Percentiles rank a stretch among this genome's conserved stretches.
Conservation (phyloP, 306 rosid genomes). For the Cucumis hystrix region DNA sequence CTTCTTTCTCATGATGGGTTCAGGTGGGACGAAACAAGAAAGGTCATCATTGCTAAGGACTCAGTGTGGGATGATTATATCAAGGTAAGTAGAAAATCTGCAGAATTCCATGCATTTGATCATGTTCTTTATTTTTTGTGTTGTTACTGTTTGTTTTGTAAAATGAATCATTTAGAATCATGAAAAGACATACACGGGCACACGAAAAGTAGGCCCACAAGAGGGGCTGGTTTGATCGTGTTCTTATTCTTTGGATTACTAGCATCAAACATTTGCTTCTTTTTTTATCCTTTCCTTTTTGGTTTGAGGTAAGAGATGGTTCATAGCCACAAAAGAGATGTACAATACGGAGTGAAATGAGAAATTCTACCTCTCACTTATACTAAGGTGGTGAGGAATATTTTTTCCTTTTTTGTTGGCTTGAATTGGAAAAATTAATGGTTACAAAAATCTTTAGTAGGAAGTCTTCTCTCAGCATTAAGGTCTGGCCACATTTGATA, state of each 20-base stretch:
- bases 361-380: background rate
- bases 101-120: background rate
- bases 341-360: background rate
- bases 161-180: background rate
- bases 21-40: conserved; percentile 39
- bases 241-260: background rate
- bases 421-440: background rate
- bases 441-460: background rate
- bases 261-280: background rate
- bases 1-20: conserved; percentile 32
- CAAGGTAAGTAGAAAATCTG: conserved; percentile 21
- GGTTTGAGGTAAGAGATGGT: background rate
- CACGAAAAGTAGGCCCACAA: background rate
- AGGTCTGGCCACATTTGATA: no score
- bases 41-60: conserved; percentile 30
- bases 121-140: background rate
- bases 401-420: background rate
- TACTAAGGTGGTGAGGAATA: background rate
- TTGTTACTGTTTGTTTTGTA: background rate
- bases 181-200: background rate
- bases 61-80: conserved; percentile 39
- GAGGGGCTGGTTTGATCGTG: background rate
- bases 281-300: background rate
- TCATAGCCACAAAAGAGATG: background rate
- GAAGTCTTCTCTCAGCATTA: no score